These are phyloP conservation scores for Globisporangium nagaii DNA, from an alignment of 352 stramenopile species.

Conservation along the genomic window DNA sequence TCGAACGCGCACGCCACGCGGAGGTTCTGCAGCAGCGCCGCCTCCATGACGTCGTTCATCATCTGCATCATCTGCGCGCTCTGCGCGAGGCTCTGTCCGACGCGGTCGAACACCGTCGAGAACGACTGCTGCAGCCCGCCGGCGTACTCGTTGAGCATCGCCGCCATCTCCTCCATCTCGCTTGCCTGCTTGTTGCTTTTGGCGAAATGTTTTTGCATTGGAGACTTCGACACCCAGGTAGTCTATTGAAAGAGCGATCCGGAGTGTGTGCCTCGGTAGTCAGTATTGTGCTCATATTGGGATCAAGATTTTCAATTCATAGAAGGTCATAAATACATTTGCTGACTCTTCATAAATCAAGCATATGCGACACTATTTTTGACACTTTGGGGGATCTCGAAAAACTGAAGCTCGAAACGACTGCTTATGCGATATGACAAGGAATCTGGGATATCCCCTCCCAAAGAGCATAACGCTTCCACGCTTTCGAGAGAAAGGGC, in stretches of 20 bases:
- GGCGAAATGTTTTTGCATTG: too few relatives aligned
- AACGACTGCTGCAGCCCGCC: conserved; percentile 70
- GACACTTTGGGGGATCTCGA: too few relatives aligned
- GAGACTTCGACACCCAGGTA: too few relatives aligned
- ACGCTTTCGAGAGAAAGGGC: neutral
- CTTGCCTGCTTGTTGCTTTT: neutral
- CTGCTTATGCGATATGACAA: neutral
- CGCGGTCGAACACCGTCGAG: conserved; percentile 56
- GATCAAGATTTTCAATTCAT: too few relatives aligned
- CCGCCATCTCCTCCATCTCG: conserved; percentile 63
- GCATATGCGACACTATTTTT: too few relatives aligned
- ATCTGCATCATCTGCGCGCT: conserved; percentile 73
- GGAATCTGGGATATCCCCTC: neutral
- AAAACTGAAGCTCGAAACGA: neutral
- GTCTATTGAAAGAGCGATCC: too few relatives aligned
- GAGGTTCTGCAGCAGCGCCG: conserved; percentile 66
- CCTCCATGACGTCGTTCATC: conserved; percentile 84
- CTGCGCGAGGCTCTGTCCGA: conserved; percentile 59
- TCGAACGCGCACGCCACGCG: conserved; percentile 22
- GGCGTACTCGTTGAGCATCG: conserved; percentile 53
- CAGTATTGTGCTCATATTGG: too few relatives aligned
- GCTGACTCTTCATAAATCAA: too few relatives aligned
- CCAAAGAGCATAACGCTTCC: neutral
- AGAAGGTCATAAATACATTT: too few relatives aligned
- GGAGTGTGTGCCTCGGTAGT: too few relatives aligned